phyloP scores from a whole-genome alignment of 2,329 filamentous ascomycete species.

The Hymenoscyphus infarciens region DNA sequence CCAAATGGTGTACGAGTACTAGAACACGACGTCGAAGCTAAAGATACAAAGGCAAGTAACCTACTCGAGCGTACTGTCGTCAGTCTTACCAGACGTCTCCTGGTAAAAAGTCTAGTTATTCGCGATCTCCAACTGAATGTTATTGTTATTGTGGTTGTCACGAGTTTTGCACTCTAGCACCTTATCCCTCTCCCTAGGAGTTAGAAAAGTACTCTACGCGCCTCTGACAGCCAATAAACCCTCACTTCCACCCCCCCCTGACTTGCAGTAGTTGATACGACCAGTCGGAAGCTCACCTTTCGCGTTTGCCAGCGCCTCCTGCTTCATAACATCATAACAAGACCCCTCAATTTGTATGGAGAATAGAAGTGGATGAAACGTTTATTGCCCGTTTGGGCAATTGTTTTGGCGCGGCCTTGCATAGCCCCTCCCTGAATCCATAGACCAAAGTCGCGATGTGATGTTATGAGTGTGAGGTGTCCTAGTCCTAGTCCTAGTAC shows the following conservation, averaged over 20 bases:
- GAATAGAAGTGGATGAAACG: slow-evolving; percentile 24
- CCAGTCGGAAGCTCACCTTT: slow-evolving; percentile 27
- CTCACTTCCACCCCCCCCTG: slow-evolving; percentile 16
- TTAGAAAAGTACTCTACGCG: slow-evolving; percentile 32
- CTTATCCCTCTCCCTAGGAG: not conserved
- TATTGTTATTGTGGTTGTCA: not conserved
- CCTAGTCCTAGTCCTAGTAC: no score
- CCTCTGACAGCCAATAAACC: slow-evolving; percentile 26
- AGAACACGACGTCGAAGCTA: no score
- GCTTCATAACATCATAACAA: slow-evolving; percentile 30
- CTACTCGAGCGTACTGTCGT: no score
- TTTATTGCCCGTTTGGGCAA: slow-evolving; percentile 25
- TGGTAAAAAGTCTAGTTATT: not conserved
- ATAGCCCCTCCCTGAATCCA: slow-evolving; percentile 13
- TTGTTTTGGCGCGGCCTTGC: slow-evolving; percentile 32
- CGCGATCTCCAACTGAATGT: not conserved
- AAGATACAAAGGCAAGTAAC: not conserved
- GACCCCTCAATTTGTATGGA: slow-evolving; percentile 10
- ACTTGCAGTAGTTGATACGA: slow-evolving; percentile 2
- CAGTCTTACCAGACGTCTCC: no score
- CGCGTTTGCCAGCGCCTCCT: slow-evolving; percentile 27
- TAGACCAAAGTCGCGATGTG: slow-evolving; percentile 24
- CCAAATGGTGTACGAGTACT: no score
- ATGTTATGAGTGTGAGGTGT: slow-evolving; percentile 11
- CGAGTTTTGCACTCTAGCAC: not conserved